Base-by-base conservation (phyloP, 2,329 filamentous ascomycete genomes). In the Phyllosticta citrichinensis region DNA sequence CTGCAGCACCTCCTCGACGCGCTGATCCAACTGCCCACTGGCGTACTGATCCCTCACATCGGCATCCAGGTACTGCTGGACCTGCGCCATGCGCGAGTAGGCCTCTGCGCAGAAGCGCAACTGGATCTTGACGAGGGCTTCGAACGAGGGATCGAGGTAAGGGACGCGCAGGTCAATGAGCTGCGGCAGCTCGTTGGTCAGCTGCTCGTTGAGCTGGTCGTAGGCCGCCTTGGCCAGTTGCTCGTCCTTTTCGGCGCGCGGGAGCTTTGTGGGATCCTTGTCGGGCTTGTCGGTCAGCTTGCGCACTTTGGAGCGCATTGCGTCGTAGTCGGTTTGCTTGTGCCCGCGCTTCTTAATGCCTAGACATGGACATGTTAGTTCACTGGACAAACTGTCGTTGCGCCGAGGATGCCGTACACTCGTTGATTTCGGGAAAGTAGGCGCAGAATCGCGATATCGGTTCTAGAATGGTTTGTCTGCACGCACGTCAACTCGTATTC, bases 361-460 rank as follows among this genome's bases (percentile, higher is more conserved):
- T 88, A 66, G 52, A 8, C 47, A 33, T 17, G 3, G 1, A 11
- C 5, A 17, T 47, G 51, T 59, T 8, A 59, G 58, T 19, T 25
- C 1, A 19, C 10, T 53, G 5, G 14, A 20, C 11, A 27, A n/a
- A 10, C 52, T 50, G 56, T 52, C 27, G 6, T 19, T 24, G 52
- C 24, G 20, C 25, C 8, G 33, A 24, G 52, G 30, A 52, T 19
- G n/a, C 71, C 83, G 61, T 77, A 87, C 93, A 97, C 79, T 97
- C 91, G 77, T 99, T 99, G 72, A 99, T 92, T 74, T 99, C 94
- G 35, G 94, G 93, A 75, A 99, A 99, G 79, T 99, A 99, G 67
- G 91, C 90, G 79, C 93, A 97, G 80, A 97, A 99, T 66, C 92
- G 85, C 65, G 87, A 87, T 73, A 99, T 99, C 52, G 94, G 94